Base-by-base conservation (phyloP, 2,329 filamentous ascomycete species). In the Ophiocordyceps camponoti-floridani region DNA sequence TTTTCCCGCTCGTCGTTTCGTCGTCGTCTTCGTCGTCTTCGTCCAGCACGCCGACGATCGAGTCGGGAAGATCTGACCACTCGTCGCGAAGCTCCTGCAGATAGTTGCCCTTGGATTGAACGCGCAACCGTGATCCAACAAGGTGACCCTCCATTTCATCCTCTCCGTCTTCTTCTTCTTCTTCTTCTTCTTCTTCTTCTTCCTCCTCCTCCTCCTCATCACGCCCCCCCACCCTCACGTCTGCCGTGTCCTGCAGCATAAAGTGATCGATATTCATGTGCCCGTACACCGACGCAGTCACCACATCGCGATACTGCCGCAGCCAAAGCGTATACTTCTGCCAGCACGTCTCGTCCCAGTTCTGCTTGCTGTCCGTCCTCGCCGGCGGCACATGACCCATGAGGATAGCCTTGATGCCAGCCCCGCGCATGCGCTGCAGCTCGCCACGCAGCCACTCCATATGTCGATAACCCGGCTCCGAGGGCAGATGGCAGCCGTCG, bases 201-300 rank as follows among this genome's bases (percentile, higher is more conserved):
- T 23, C 16, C 2, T 23, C 42, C 6, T 19, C n/a, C 6, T 35
- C 28, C 4, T 26, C 42, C 10, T 23, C 30, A 16, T 16, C 33
- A 19, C 12, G 12, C 6, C 35, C 33, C 5, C 13, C 43, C 14
- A 86, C 70, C 48, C 83, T 71, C 45, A 95, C 70, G 1, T 94
- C 75, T 38, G 82, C 70, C 46, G 79, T 84, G 58, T 96, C 89
- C 54, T 94, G 85, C 14, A 98, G 66, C 56, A 96, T 74, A 62
- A 98, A 98, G 60, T 98, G 91, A 54, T 98, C 91, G 51, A 95
- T 84, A 56, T 98, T 98, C 91, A 98, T 96, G 59, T 98, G 91
- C 1, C 89, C 91, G 56, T 83, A 98, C 6, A 94, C 57, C 26
- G 77, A 78, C 12, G 75, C 78, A 18, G 88, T 72, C 18, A 98